phyloP scores from a whole-genome alignment of 495 filamentous ascomycete genomes.

The Lasiosphaeria hispida region DNA sequence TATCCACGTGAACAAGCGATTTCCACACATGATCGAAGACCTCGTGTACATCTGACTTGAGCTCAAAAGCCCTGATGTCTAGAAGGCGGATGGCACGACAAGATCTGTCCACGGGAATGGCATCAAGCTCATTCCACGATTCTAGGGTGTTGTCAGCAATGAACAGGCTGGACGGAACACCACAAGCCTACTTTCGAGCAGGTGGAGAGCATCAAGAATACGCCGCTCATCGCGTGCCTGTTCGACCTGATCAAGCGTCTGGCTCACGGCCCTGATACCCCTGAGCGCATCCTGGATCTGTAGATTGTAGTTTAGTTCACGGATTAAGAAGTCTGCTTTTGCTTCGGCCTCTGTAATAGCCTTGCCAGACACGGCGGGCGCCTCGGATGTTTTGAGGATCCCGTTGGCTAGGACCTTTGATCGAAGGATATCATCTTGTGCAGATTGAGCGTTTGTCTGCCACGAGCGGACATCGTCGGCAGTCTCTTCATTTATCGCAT shows the following conservation, averaged over 20 bases:
- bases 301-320: constrained; percentile 74
- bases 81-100: constrained; percentile 48
- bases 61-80: constrained; percentile 48
- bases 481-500: constrained; percentile 65
- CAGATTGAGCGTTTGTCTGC: constrained; percentile 76
- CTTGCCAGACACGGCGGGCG: constrained; percentile 56
- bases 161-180: background rate
- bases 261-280: constrained; percentile 54
- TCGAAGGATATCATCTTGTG: constrained; percentile 76
- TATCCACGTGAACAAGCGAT: constrained; percentile 55
- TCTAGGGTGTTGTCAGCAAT: constrained; percentile 25
- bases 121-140: constrained; percentile 46
- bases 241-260: constrained; percentile 52
- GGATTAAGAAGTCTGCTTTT: constrained; percentile 68
- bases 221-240: constrained; percentile 43
- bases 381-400: constrained; percentile 70
- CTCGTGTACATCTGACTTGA: constrained; percentile 57
- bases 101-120: constrained; percentile 44
- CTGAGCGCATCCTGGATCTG: constrained; percentile 62
- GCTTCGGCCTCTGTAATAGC: constrained; percentile 62
- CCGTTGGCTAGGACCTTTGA: constrained; percentile 69
- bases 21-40: constrained; percentile 57
- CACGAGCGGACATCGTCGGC: constrained; percentile 78
- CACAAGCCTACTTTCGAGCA: constrained; percentile 45
- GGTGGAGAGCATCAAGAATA: constrained; percentile 49